Percentiles rank a stretch among this genome's conserved stretches.
Conservation (phyloP, 108 stramenopile species). For the Schizochytrium sp. region DNA sequence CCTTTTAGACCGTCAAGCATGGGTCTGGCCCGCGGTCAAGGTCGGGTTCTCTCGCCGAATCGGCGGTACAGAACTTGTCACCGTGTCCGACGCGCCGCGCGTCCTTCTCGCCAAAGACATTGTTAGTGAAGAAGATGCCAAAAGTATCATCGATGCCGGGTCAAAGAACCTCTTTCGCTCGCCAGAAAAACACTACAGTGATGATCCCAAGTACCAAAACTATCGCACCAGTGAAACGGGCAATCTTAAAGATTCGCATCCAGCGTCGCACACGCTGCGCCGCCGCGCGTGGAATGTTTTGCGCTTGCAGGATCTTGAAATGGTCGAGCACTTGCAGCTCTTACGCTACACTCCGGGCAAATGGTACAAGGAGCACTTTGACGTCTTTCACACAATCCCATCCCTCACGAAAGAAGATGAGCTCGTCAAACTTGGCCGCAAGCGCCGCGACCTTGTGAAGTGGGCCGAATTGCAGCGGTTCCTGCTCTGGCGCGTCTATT, state of each 20-base stretch:
- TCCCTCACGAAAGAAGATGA: neutral
- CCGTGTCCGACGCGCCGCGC: neutral
- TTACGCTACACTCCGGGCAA: constrained; percentile 3
- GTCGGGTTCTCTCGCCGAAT: neutral
- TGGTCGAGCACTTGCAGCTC: neutral
- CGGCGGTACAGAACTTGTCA: neutral
- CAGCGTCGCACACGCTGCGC: neutral
- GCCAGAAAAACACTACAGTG: neutral
- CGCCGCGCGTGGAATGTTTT: neutral
- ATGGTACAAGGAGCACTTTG: constrained; percentile 17
- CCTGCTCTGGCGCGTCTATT: neutral
- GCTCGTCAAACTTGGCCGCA: neutral
- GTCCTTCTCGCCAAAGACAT: neutral
- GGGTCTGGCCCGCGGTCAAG: neutral
- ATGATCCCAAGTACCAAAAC: neutral
- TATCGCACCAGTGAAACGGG: constrained; percentile 12
- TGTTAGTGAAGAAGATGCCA: neutral
- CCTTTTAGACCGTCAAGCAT: neutral
- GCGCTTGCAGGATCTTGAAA: neutral
- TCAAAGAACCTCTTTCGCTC: neutral
- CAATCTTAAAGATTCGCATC: neutral
- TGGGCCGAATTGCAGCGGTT: neutral
- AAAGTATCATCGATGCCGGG: neutral
- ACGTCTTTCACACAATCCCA: neutral
- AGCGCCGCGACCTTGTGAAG: neutral